Base-by-base conservation (phyloP, 164 flowering plant genomes). In the Chloranthus sessilifolius region DNA sequence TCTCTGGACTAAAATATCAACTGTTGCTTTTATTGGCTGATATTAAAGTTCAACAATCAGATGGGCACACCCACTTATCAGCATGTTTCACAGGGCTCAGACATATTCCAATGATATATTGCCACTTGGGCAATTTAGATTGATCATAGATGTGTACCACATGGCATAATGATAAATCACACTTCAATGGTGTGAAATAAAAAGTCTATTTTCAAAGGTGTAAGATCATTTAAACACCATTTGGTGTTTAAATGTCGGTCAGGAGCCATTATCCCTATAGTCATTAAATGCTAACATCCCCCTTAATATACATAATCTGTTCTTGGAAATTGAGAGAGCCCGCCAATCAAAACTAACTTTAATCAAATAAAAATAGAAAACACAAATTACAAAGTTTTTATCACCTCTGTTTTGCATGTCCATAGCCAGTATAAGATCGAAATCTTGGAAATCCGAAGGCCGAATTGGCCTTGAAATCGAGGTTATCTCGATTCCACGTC, bases 321-420 rank as follows among this genome's bases (percentile, higher is more conserved):
- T n/a, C n/a, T 41, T 17, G 19, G 41, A 38, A 2, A 14, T 38
- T 8, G 6, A 38, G 22, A 38, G 16, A 16, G 17, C 5, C 10
- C 24, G 20, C 3, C 6, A 12, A 19, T 36, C n/a, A 47, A 31
- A 33, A 31, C 54, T 24, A n/a, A 7, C 26, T 25, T 1, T 25
- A 39, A 36, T 38, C 4, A n/a, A 46, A 27, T 47, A 8, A 22
- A 29, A 47, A 10, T 22, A 11, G 7, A 47, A 47, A 47, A 21
- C 14, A 29, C 7, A 30, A 9, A n/a, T 27, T 5, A 6, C 21
- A 27, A 29, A 48, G n/a, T n/a, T n/a, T n/a, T n/a, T n/a, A n/a
- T n/a, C n/a, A 89, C 99, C 83, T 82, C 67, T 82, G 63, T 94
- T 94, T 55, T 81, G 84, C 69, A 67, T 73, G 52, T 94, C 97